Percentiles rank a stretch among this genome's conserved stretches.
Conservation (phyloP, 495 filamentous ascomycete species). For the Trypethelium eluteriae region DNA sequence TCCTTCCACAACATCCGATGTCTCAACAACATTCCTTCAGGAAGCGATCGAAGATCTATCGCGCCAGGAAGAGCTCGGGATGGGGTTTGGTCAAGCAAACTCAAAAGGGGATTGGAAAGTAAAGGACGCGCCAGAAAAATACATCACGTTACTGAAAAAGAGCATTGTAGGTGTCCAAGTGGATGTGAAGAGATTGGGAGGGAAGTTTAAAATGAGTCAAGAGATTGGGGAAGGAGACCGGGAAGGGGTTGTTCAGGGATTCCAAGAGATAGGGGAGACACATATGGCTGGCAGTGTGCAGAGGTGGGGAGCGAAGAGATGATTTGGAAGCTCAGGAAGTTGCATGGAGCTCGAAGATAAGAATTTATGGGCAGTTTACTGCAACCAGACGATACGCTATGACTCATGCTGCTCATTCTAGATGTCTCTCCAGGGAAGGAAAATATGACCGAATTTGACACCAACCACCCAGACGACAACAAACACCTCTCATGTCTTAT, state of each 20-base stretch:
- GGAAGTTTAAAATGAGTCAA: conserved; percentile 55
- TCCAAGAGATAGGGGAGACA: conserved; percentile 33
- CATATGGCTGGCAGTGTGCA: no score
- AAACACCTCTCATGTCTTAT: no score
- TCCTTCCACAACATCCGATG: conserved; percentile 34
- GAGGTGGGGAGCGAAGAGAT: no score
- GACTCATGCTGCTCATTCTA: no score
- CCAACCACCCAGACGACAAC: no score
- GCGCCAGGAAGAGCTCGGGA: conserved; percentile 41
- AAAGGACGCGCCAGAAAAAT: conserved; percentile 43
- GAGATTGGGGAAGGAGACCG: conserved; percentile 44
- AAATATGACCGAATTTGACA: no score
- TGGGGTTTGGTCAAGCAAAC: conserved; percentile 38
- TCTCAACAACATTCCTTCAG: conserved; percentile 38
- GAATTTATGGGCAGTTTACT: no score
- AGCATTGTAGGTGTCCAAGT: conserved; percentile 51
- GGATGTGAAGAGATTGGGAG: conserved; percentile 41
- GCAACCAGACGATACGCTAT: no score
- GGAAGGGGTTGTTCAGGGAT: conserved; percentile 45
- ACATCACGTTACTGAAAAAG: conserved; percentile 45
- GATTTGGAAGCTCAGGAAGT: no score
- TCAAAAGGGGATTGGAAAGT: conserved; percentile 42
- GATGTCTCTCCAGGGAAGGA: no score
- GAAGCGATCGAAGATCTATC: conserved; percentile 45
- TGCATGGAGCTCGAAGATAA: no score